A percentile compares a stretch with the other conserved stretches of the same genome.
These are phyloP conservation scores for Hypomontagnella submonticulosa DNA, from an alignment of 495 filamentous ascomycete genomes.

Conservation along the genomic window DNA sequence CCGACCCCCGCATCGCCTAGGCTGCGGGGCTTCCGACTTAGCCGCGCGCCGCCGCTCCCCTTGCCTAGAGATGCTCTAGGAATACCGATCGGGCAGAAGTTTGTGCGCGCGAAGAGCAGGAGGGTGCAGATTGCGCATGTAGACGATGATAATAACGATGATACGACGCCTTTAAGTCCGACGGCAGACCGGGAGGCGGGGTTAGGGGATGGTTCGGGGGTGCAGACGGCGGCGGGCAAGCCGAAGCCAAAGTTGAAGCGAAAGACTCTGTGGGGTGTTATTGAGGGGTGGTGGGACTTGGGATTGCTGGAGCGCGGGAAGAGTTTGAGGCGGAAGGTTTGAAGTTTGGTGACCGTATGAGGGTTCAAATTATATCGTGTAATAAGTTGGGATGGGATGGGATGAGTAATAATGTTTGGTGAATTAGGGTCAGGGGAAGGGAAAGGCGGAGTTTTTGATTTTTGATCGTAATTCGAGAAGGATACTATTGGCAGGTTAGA, in stretches of 20 bases:
- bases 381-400: conserved; percentile 19
- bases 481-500: conserved; percentile 7
- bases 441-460: conserved; percentile 16
- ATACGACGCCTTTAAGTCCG: conserved; percentile 41
- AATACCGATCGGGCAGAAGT: conserved; percentile 29
- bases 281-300: conserved; percentile 63
- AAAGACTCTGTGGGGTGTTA: conserved; percentile 52
- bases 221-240: conserved; percentile 4
- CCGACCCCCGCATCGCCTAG: conserved; percentile 37
- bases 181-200: not conserved
- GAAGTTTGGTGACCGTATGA: no score
- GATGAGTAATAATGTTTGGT: conserved; percentile 8
- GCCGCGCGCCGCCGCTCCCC: conserved; percentile 39
- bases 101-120: conserved; percentile 33
- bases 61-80: conserved; percentile 43
- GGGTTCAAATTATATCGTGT: no score
- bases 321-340: conserved; percentile 40
- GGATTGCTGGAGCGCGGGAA: conserved; percentile 50
- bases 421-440: not conserved
- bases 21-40: conserved; percentile 33
- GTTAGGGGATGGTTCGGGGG: conserved; percentile 11
- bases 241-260: conserved; percentile 44
- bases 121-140: conserved; percentile 3
- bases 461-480: not conserved
- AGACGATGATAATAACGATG: conserved; percentile 26